Evolutionary conservation across 306 rosid species (phyloP), one percentile per base, ranked within the genome.

Genomic region (Citrullus mucosospermus): DNA sequence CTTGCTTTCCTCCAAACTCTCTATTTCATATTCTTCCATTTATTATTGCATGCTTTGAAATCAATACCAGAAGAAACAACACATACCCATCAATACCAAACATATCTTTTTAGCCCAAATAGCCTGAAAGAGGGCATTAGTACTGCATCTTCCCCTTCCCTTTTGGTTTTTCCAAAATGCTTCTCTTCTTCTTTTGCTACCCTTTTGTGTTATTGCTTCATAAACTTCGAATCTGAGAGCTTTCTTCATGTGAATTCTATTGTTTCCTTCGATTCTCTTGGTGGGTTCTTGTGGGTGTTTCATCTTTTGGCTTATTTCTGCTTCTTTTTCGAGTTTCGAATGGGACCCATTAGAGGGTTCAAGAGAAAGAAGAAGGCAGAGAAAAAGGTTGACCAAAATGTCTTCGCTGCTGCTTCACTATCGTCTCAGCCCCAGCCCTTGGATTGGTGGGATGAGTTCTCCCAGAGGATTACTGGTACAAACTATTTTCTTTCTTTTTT

Each of bases 391-490:
- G 88, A 84, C 79, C 86, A 90, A 71, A 85, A 88, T 84, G 88
- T 58, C 84, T 77, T 88, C 78, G 83, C 80, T 75, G 82, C 86
- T 80, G 83, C 86, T 80, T 83, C 89, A 81, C 79, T 86, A 61
- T 78, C 75, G 55, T 79, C 89, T 59, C 92, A 86, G 53, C 78
- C 62, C 50, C 86, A 70, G 76, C 85, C 93, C 77, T 71, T 78
- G 83, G 98, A 93, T 90, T 91, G 97, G 98, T 93, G 98, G 98
- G 88, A 86, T 38, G 89, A 78, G 79, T 93, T 93, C 81, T 88
- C 93, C 60, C 86, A 22, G 72, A 90, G 93, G 87, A 90, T 93
- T 82, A 82, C 89, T 69, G 98, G 98, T 93, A 76, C 3, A 44
- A 34, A 34, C 17, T 53, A 3, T 20, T 74, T 25, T 25, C 28